These are phyloP conservation scores for Astrothelium subdiscretum DNA, from an alignment of 495 filamentous ascomycete genomes.

Conservation along the genomic window DNA sequence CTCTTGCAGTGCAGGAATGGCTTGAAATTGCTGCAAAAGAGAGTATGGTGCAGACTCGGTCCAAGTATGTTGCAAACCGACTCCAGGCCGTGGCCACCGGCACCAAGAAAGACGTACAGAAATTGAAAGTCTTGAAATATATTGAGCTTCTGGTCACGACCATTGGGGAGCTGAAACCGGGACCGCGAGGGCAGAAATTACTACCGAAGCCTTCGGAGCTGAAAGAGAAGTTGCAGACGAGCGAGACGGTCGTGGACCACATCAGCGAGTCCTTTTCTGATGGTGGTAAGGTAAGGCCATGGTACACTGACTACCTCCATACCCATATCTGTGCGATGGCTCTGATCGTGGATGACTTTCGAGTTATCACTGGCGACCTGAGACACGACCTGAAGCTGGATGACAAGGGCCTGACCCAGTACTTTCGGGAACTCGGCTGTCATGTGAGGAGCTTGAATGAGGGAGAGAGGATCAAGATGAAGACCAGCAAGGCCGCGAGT, in stretches of 20 bases:
- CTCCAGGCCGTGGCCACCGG: not conserved
- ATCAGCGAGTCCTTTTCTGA: constrained; percentile 61
- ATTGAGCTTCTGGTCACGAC: constrained; percentile 56
- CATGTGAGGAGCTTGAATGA: constrained; percentile 39
- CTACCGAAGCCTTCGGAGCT: constrained; percentile 39
- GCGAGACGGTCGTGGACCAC: constrained; percentile 54
- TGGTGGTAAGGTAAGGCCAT: constrained; percentile 33
- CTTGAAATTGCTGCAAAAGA: constrained; percentile 41
- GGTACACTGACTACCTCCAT: constrained; percentile 32
- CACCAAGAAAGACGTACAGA: constrained; percentile 35
- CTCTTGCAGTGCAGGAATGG: constrained; percentile 64
- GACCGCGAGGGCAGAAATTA: constrained; percentile 22
- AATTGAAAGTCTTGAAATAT: constrained; percentile 55
- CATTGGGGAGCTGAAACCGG: constrained; percentile 33
- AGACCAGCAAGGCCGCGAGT: constrained; percentile 49
- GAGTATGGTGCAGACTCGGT: not conserved
- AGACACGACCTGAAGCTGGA: constrained; percentile 70
- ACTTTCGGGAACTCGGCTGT: constrained; percentile 79
- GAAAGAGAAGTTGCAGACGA: constrained; percentile 35
- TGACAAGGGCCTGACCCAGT: constrained; percentile 47
- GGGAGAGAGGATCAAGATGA: constrained; percentile 33
- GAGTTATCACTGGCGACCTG: constrained; percentile 64
- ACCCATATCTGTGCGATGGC: constrained; percentile 35
- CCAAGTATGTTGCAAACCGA: not conserved
- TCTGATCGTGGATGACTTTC: constrained; percentile 60